Evolutionary conservation across 306 rosid genomes (phyloP).

Genomic region (Gleditsia sinensis): DNA sequence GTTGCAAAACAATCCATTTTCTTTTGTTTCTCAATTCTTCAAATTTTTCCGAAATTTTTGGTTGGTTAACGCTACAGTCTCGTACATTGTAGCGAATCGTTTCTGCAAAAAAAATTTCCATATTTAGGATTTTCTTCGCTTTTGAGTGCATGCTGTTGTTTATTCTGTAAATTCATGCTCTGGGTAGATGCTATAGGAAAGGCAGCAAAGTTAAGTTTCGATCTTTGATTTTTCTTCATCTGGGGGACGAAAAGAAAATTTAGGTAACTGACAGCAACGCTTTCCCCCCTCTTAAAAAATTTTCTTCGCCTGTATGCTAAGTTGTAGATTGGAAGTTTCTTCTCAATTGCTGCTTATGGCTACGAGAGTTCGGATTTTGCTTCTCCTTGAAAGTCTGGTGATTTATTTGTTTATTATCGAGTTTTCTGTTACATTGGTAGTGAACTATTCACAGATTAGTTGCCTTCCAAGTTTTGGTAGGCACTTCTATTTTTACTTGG

Average conservation of each 20-base stretch:
- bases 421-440: slow-evolving; percentile 49
- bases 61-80: slow-evolving; percentile 21
- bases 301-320: slow-evolving; percentile 8
- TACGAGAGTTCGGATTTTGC: neutral
- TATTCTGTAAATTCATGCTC: slow-evolving; percentile 19
- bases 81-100: slow-evolving; percentile 43
- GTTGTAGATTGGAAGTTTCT: neutral
- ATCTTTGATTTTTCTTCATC: slow-evolving; percentile 35
- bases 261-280: slow-evolving; percentile 10
- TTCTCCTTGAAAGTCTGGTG: neutral
- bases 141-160: slow-evolving; percentile 17
- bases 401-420: slow-evolving; percentile 7
- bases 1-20: slow-evolving; percentile 37
- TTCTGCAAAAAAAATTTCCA: slow-evolving; percentile 25
- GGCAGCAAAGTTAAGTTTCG: slow-evolving; percentile 22
- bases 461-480: slow-evolving; percentile 6
- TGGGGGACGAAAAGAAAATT: slow-evolving; percentile 29
- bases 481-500: slow-evolving; percentile 12
- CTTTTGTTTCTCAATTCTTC: slow-evolving; percentile 34
- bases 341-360: neutral
- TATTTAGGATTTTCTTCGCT: neutral
- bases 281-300: neutral
- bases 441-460: slow-evolving; percentile 19
- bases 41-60: slow-evolving; percentile 23
- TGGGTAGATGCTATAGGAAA: slow-evolving; percentile 28